Evolutionary conservation across 2,329 filamentous ascomycete species (phyloP), one percentile per base, ranked within the genome.

Genomic region (Pseudofabraea citricarpa): DNA sequence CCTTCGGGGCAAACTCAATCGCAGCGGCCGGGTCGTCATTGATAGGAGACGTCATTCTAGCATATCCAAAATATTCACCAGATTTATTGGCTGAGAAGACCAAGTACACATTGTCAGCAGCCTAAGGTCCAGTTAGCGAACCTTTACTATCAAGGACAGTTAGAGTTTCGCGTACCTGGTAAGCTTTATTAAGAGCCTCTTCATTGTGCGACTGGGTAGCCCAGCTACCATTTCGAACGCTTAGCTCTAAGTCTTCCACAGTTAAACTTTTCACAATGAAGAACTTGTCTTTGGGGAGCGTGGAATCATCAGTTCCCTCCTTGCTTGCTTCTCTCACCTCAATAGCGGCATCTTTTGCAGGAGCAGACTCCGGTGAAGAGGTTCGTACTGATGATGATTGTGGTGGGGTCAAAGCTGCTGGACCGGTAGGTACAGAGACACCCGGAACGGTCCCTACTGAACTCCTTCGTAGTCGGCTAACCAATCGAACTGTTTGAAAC

Each of bases 41-140:
- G 56, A 96, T 95, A 4, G 81, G 72, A 18, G 91, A 95, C 8
- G 74, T 71, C 91, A 97, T 97, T 27, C 86, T 81, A 16, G 90
- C 91, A 59, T 95, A 96, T 16, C 91, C 91, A 66, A 93, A 96
- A 60, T 96, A 97, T 64, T 96, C 91, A 10, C 91, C 91, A 0
- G 91, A 96, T 59, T 96, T 96, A 65, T 97, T 97, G 10, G 91
- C 91, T 1, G 91, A 97, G 63, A 97, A 97, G 12, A 97, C 80
- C 22, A 97, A 72, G 58, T 90, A 96, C 1, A 97, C 90, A 56
- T 85, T 87, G 41, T 94, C 87, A 12, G 83, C 79, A 8, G 73
- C 71, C 90, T 95, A 48, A 43, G 41, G 37, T 16, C 20, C 40
- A 44, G 41, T n/a, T n/a, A n/a, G n/a, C n/a, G n/a, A n/a, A n/a